These are phyloP conservation scores for Aspergillus quadricinctus DNA, from an alignment of 2,329 filamentous ascomycete species.

Conservation along the genomic window DNA sequence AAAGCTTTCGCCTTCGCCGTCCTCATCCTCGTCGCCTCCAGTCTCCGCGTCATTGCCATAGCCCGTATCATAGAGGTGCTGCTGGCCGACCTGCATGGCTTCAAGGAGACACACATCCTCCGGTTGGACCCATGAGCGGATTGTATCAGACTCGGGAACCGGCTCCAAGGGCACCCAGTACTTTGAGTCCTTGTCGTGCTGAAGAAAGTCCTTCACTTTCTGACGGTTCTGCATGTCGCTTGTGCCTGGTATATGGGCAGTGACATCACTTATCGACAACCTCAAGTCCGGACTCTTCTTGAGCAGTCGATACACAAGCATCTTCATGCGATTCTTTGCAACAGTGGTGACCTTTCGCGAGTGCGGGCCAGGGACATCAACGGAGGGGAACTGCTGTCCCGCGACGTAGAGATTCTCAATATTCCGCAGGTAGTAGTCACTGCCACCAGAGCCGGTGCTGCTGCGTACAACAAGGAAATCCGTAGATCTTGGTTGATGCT, in stretches of 20 bases:
- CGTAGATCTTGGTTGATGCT: slow-evolving; percentile 68
- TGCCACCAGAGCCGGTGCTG: slow-evolving; percentile 72
- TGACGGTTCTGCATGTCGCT: slow-evolving; percentile 94
- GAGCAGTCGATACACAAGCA: slow-evolving; percentile 88
- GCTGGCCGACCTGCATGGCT: slow-evolving; percentile 92
- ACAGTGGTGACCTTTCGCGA: slow-evolving; percentile 93
- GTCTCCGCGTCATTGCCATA: slow-evolving; percentile 69
- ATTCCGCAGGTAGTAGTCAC: slow-evolving; percentile 76
- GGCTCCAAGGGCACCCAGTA: slow-evolving; percentile 80
- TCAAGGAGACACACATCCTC: slow-evolving; percentile 94
- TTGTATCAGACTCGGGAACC: slow-evolving; percentile 72
- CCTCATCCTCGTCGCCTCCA: slow-evolving; percentile 59
- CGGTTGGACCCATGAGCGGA: slow-evolving; percentile 85
- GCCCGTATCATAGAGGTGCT: slow-evolving; percentile 85
- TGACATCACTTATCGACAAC: slow-evolving; percentile 77
- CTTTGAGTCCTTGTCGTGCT: slow-evolving; percentile 81
- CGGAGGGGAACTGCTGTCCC: slow-evolving; percentile 86
- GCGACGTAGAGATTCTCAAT: slow-evolving; percentile 89
- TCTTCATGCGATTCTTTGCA: slow-evolving; percentile 94
- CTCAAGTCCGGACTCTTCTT: slow-evolving; percentile 66
- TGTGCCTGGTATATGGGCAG: slow-evolving; percentile 85
- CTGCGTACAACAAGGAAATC: slow-evolving; percentile 87
- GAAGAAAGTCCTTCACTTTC: slow-evolving; percentile 94
- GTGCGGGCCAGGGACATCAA: slow-evolving; percentile 89
- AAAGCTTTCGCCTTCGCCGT: slow-evolving; percentile 68